phyloP scores from a whole-genome alignment of 805 yeast species.

The Candida multigemmis region DNA sequence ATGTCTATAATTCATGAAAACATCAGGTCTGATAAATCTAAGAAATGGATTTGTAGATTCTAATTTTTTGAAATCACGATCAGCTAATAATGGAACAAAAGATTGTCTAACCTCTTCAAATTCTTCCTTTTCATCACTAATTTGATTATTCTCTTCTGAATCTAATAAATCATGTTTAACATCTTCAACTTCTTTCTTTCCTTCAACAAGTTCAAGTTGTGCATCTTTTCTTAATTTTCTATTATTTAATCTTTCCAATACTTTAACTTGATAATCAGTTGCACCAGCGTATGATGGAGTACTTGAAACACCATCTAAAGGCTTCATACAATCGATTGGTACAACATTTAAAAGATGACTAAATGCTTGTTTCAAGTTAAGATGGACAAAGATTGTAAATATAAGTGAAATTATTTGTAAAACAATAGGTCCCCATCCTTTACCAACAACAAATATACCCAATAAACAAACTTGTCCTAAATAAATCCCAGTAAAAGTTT shows the following conservation, averaged over 20 bases:
- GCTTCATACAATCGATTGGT: conserved; percentile 68
- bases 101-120: conserved; percentile 2
- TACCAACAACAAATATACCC: conserved; percentile 82
- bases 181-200: conserved; percentile 9
- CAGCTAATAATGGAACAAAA: conserved; percentile 56
- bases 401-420: conserved; percentile 60
- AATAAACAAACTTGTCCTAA: conserved; percentile 79
- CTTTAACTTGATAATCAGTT: conserved; percentile 24
- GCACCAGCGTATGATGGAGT: conserved; percentile 46
- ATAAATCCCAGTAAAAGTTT: conserved; percentile 81
- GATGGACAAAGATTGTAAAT: conserved; percentile 61
- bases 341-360: conserved; percentile 47
- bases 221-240: conserved; percentile 2
- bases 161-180: conserved; percentile 11
- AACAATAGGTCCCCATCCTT: conserved; percentile 91
- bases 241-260: conserved; percentile 12
- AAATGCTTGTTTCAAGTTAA: conserved; percentile 57
- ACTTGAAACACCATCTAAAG: conserved; percentile 59
- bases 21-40: conserved; percentile 51
- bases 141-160: conserved; percentile 6
- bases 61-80: conserved; percentile 41
- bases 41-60: conserved; percentile 34
- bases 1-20: conserved; percentile 38
- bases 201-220: conserved; percentile 5
- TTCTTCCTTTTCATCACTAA: conserved; percentile 5